Evolutionary conservation across 2,329 filamentous ascomycete genomes (phyloP), one percentile per base, ranked within the genome.

Genomic region (Venturia effusa): DNA sequence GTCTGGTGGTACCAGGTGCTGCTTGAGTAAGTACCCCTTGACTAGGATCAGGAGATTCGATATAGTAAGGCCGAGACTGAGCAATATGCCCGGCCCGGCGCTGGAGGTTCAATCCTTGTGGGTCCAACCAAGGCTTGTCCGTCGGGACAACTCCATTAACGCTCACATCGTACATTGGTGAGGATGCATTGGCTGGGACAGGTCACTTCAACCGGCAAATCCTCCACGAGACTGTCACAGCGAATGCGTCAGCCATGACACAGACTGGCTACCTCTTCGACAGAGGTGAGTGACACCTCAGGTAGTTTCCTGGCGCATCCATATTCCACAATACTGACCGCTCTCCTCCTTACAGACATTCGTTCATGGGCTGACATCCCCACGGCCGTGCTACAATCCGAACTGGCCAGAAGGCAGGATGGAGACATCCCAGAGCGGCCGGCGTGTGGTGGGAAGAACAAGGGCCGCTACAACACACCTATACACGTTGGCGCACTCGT

Each of bases 401-500:
- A 83, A 72, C 72, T 84, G 40, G 72, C 71, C 63, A 75, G 80
- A 68, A 74, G 82, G 70, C 77, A 81, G 69, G 72, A 77, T 61
- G 69, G 69, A n/a, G 67, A 77, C 68, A 73, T 76, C 63, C 72
- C 72, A 45, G 69, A 71, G 34, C 76, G 77, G 64, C 82, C 83
- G n/a, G 68, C 73, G 54, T 85, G 83, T 70, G 82, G 82, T 32
- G 77, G 76, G 54, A 72, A 73, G 30, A 70, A 66, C 17, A 75
- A 73, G 62, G 80, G 78, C 24, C 69, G 72, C 65, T 86, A 86
- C 70, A 83, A 84, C 70, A 81, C 81, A 27, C 74, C 78, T 4
- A 72, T 82, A 45, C 83, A 85, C 71, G 81, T 85, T 64, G 77
- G 80, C 68, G 83, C 83, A n/a, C 73, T 86, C 66, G 71, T 84